A percentile compares a stretch with the other conserved stretches of the same genome.
These are phyloP conservation scores for Tylopilus vinaceipallidus DNA, from an alignment of 768 basidiomycete genomes.

Conservation along the genomic window DNA sequence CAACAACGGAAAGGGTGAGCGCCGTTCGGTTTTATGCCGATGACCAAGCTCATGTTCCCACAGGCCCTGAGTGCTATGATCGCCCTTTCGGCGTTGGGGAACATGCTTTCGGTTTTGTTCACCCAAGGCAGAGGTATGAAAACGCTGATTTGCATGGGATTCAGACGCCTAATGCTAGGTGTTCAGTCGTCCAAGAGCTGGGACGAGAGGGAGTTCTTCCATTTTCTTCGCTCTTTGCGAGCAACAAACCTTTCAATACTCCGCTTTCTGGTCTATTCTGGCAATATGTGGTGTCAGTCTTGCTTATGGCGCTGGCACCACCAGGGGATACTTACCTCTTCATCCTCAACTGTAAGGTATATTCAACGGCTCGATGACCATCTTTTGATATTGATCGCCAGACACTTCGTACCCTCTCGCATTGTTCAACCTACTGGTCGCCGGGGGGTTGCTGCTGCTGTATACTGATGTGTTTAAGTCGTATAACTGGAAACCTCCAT, in stretches of 20 bases:
- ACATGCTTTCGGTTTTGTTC: constrained; percentile 62
- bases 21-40: not conserved
- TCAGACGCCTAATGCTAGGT: constrained; percentile 4
- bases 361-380: not conserved
- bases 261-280: constrained; percentile 61
- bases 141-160: constrained; percentile 6
- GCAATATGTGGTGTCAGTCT: constrained; percentile 59
- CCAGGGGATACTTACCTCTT: constrained; percentile 77
- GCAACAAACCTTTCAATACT: constrained; percentile 67
- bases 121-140: constrained; percentile 58
- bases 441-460: constrained; percentile 61
- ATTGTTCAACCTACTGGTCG: constrained; percentile 57
- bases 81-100: constrained; percentile 63
- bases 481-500: constrained; percentile 65
- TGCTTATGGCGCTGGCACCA: constrained; percentile 55
- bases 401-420: constrained; percentile 58
- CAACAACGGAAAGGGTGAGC: constrained; percentile 54
- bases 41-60: constrained; percentile 1
- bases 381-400: constrained; percentile 20
- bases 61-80: constrained; percentile 62
- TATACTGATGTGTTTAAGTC: constrained; percentile 43
- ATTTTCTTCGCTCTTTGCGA: constrained; percentile 63
- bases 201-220: constrained; percentile 72
- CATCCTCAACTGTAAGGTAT: constrained; percentile 55
- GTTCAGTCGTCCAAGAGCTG: constrained; percentile 66